These are phyloP conservation scores for Chlamydomonas sp. DNA, from an alignment of 139 green algal species.

Conservation along the genomic window DNA sequence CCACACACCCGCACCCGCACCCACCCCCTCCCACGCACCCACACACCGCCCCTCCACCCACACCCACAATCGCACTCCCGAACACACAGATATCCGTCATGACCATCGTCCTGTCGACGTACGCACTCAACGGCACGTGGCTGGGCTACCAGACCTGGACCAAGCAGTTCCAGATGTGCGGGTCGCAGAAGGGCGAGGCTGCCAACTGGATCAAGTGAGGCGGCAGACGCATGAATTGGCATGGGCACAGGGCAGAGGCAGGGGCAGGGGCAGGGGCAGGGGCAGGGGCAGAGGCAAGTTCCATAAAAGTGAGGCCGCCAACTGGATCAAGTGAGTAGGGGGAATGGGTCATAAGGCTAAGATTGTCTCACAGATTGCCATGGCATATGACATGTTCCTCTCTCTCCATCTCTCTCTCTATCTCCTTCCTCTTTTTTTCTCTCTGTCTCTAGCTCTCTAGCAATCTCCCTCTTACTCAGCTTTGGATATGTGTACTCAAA, in stretches of 20 bases:
- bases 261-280: too few relatives aligned
- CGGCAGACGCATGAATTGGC: not conserved
- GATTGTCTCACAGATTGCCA: too few relatives aligned
- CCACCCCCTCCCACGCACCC: not conserved
- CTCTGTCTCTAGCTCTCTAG: too few relatives aligned
- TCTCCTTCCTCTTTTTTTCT: too few relatives aligned
- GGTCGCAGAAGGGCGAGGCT: slow-evolving; percentile 20
- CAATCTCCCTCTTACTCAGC: too few relatives aligned
- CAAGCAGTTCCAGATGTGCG: slow-evolving; percentile 47
- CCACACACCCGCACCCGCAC: not conserved
- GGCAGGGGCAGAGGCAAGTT: not conserved
- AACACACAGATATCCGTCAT: slow-evolving; percentile 7
- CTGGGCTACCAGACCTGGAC: slow-evolving; percentile 44
- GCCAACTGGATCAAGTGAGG: slow-evolving; percentile 39
- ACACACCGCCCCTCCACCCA: not conserved
- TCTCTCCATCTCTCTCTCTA: too few relatives aligned
- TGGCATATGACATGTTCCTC: too few relatives aligned
- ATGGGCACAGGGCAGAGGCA: too few relatives aligned
- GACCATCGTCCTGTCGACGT: slow-evolving; percentile 37
- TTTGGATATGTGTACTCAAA: too few relatives aligned
- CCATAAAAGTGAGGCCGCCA: not conserved
- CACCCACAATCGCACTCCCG: too few relatives aligned
- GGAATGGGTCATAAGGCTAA: too few relatives aligned
- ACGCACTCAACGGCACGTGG: slow-evolving; percentile 50
- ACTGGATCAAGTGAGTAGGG: slow-evolving; percentile 2